Percentiles rank a stretch among this genome's conserved stretches.
These are phyloP conservation scores for Boletus barrowsii DNA, from an alignment of 768 basidiomycete genomes.

Conservation along the genomic window DNA sequence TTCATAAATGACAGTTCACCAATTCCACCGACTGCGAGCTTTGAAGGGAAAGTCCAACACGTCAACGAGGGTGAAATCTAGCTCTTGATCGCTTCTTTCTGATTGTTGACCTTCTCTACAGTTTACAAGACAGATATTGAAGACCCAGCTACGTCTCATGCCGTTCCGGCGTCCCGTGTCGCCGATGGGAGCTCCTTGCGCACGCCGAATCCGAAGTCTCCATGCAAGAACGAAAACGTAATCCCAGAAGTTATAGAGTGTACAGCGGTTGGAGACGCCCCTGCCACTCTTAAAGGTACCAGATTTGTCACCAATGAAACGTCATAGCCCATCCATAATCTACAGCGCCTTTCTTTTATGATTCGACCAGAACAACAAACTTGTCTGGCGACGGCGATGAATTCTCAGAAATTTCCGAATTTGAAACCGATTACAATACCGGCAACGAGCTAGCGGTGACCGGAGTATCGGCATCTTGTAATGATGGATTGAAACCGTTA, in stretches of 20 bases:
- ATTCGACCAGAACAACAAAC: not conserved
- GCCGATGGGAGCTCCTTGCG: not conserved
- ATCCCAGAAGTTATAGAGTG: not conserved
- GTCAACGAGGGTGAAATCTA: constrained; percentile 25
- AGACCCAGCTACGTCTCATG: constrained; percentile 8
- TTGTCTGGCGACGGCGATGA: constrained; percentile 22
- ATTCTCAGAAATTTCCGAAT: constrained; percentile 35
- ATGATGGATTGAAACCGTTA: not conserved
- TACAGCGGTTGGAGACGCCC: not conserved
- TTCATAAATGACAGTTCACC: constrained; percentile 23
- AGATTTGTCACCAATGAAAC: not conserved
- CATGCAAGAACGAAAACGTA: not conserved
- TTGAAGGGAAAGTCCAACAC: constrained; percentile 33
- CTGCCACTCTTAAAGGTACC: not conserved
- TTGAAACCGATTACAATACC: constrained; percentile 12
- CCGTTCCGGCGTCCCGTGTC: not conserved
- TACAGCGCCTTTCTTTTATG: not conserved
- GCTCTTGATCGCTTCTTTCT: not conserved
- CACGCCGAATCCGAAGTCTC: not conserved
- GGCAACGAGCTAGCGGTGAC: not conserved
- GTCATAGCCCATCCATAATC: not conserved
- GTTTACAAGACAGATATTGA: constrained; percentile 31
- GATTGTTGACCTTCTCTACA: constrained; percentile 1
- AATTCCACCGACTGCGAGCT: constrained; percentile 21
- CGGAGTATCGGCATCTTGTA: not conserved